Conservation (phyloP, 306 rosid species). For the Dryas alaskensis region DNA sequence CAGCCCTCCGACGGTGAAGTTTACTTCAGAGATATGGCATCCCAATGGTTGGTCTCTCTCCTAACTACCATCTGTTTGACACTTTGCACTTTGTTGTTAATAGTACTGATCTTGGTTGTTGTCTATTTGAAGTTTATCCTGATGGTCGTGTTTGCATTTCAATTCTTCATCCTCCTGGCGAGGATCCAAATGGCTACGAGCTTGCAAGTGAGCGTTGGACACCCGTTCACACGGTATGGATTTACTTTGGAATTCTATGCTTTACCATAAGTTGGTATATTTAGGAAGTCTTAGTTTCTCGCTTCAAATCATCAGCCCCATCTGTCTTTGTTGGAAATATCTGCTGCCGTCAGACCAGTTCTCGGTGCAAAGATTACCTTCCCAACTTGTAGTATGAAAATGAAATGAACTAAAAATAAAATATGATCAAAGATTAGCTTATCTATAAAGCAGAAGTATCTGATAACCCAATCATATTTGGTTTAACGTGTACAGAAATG, state of each 20-base stretch:
- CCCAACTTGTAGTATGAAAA: background rate
- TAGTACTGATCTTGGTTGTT: slow-evolving; percentile 21
- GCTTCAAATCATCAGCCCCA: no score
- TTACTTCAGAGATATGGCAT: slow-evolving; percentile 90
- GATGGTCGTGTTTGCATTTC: slow-evolving; percentile 99
- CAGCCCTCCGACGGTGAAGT: slow-evolving; percentile 90
- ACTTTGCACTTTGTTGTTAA: slow-evolving; percentile 8
- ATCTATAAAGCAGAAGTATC: no score
- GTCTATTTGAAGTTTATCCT: slow-evolving; percentile 64
- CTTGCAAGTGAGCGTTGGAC: slow-evolving; percentile 99
- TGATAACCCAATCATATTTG: background rate
- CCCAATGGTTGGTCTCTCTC: slow-evolving; percentile 69
- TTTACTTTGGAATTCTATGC: background rate
- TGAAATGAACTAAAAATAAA: background rate
- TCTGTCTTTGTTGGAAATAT: background rate
- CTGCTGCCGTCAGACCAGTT: background rate
- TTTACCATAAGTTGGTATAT: background rate
- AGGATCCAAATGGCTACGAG: slow-evolving; percentile 96
- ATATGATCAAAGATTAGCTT: background rate
- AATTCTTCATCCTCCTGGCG: slow-evolving; percentile 98
- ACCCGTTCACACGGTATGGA: slow-evolving; percentile 89
- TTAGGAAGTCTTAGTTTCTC: no score
- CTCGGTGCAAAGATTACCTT: background rate
- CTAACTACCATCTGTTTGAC: background rate
- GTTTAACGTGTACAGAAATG: background rate